phyloP scores from a whole-genome alignment of 1,284 basidiomycete genomes.

The Moesziomyces aphidis region DNA sequence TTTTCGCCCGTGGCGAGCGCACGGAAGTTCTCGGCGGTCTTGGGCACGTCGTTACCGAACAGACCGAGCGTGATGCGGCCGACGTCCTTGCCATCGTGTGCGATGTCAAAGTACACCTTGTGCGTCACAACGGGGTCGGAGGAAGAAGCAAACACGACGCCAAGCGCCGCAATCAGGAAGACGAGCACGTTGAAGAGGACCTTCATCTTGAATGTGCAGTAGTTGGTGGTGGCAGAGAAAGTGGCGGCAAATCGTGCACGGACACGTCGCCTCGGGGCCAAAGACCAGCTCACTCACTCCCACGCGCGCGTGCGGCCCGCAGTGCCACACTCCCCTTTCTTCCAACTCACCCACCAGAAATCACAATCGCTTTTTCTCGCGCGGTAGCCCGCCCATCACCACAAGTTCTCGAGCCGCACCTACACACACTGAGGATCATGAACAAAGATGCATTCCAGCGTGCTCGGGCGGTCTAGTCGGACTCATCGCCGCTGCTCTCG shows the following conservation, averaged over 20 bases:
- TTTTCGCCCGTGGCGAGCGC: slow-evolving; percentile 71
- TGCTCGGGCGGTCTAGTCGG: too few relatives aligned
- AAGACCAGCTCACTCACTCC: neutral
- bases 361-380: neutral
- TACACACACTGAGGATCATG: too few relatives aligned
- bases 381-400: slow-evolving; percentile 1
- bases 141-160: slow-evolving; percentile 64
- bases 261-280: neutral
- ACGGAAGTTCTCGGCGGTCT: slow-evolving; percentile 65
- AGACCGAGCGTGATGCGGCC: slow-evolving; percentile 63
- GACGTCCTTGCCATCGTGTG: slow-evolving; percentile 59
- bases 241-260: neutral
- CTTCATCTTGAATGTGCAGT: slow-evolving; percentile 71
- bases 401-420: too few relatives aligned
- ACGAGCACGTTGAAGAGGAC: slow-evolving; percentile 75
- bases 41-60: slow-evolving; percentile 62
- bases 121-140: slow-evolving; percentile 49
- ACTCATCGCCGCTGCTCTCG: slow-evolving; percentile 31
- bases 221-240: neutral
- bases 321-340: neutral
- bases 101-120: slow-evolving; percentile 65
- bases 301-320: too few relatives aligned
- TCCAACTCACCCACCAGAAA: neutral
- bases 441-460: too few relatives aligned
- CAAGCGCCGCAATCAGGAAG: slow-evolving; percentile 44